These are phyloP conservation scores for Larix sibirica DNA, from an alignment of 83 land plant genomes.

Conservation along the genomic window DNA sequence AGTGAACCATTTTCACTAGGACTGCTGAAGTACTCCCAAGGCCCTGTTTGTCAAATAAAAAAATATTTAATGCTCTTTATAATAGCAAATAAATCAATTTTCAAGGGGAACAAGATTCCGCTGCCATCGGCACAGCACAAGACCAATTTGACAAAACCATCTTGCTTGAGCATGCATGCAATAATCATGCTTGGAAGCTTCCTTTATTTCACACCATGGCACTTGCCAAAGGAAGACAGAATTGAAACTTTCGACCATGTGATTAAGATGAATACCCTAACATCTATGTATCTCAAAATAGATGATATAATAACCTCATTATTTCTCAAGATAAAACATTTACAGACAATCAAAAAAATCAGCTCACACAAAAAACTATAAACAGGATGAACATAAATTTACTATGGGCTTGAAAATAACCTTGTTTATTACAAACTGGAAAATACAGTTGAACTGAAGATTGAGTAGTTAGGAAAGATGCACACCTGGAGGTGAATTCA, in stretches of 20 bases:
- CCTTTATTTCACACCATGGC: background rate
- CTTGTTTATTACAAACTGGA: background rate
- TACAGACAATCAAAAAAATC: background rate
- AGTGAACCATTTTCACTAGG: slow-evolving; percentile 62
- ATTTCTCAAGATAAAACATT: background rate
- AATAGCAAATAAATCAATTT: background rate
- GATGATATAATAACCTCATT: background rate
- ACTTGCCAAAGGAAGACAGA: background rate
- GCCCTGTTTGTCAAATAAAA: slow-evolving; percentile 29
- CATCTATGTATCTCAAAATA: background rate
- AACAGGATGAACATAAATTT: no score
- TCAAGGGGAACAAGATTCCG: background rate
- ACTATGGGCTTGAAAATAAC: no score
- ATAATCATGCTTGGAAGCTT: background rate
- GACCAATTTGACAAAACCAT: background rate
- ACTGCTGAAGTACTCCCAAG: slow-evolving; percentile 63
- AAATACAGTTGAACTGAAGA: background rate
- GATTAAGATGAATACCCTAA: background rate
- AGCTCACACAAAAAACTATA: background rate
- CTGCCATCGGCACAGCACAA: background rate
- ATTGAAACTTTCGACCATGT: background rate
- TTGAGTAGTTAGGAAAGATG: background rate
- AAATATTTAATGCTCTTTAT: background rate
- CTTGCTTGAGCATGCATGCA: background rate
- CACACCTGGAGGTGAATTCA: slow-evolving; percentile 93